Conservation (phyloP, 305 asterid species). For the Rubia occidens region DNA sequence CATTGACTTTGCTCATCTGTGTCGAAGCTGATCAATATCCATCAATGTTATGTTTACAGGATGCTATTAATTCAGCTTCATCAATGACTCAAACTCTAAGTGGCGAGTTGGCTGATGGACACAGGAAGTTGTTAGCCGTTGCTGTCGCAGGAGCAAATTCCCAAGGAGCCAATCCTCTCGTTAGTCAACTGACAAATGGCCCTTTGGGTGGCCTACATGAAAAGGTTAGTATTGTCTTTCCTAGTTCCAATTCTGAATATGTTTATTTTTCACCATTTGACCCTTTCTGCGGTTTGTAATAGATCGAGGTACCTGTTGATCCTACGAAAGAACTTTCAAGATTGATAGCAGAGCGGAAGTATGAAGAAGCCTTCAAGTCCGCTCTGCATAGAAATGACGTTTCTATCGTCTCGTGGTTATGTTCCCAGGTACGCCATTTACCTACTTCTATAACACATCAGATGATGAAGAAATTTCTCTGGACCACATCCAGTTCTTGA, state of each 20-base stretch:
- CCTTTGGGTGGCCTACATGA: conserved; percentile 70
- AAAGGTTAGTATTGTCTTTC: conserved; percentile 36
- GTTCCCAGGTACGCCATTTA: conserved; percentile 64
- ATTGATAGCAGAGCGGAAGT: conserved; percentile 61
- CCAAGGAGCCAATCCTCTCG: conserved; percentile 44
- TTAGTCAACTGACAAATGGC: conserved; percentile 71
- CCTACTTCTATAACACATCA: not conserved
- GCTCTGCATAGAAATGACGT: conserved; percentile 89
- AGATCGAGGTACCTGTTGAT: conserved; percentile 79
- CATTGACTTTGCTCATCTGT: conserved; percentile 8
- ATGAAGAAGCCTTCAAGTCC: conserved; percentile 73
- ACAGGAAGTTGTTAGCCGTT: conserved; percentile 65
- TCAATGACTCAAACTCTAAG: conserved; percentile 65
- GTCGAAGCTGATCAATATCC: conserved; percentile 11
- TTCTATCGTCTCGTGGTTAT: conserved; percentile 74
- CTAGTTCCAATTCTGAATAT: conserved; percentile 15
- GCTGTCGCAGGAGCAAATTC: conserved; percentile 65
- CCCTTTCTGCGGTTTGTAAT: conserved; percentile 6
- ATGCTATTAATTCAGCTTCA: conserved; percentile 71
- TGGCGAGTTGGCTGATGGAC: conserved; percentile 80
- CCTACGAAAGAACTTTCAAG: conserved; percentile 87
- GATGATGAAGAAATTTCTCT: not conserved
- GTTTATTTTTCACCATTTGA: conserved; percentile 6
- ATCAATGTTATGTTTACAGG: conserved; percentile 34
- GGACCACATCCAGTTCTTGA: not conserved